A percentile compares a stretch with the other conserved stretches of the same genome.
Conservation (phyloP, 805 yeast genomes). For the Candida boleticola region DNA sequence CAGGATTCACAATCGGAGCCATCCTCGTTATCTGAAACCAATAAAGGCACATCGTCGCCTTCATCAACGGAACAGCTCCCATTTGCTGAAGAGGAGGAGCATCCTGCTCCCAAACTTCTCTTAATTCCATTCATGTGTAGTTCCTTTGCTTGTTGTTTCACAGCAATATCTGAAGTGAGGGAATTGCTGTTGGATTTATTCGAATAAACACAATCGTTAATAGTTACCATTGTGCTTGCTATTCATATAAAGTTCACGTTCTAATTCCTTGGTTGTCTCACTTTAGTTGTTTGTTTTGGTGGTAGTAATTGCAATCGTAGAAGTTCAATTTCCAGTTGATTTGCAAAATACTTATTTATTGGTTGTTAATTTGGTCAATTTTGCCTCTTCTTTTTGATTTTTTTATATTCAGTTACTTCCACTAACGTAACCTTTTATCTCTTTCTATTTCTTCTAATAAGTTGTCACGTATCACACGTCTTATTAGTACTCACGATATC, state of each 20-base stretch:
- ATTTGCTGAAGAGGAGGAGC: background rate
- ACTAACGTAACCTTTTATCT: too few relatives aligned
- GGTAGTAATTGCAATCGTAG: too few relatives aligned
- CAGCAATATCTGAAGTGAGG: constrained; percentile 1
- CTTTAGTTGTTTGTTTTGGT: too few relatives aligned
- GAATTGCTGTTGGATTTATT: constrained; percentile 5
- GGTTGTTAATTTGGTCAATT: background rate
- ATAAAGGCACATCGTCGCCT: constrained; percentile 34
- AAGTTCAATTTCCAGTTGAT: too few relatives aligned
- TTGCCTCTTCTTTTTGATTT: background rate
- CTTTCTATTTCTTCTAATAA: too few relatives aligned
- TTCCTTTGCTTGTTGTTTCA: background rate
- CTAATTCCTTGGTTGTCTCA: too few relatives aligned
- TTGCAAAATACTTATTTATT: background rate
- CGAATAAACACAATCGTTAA: constrained; percentile 11
- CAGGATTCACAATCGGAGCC: constrained; percentile 26
- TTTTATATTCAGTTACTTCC: too few relatives aligned
- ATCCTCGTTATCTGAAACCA: constrained; percentile 32
- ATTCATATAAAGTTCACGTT: too few relatives aligned
- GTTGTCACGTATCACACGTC: too few relatives aligned
- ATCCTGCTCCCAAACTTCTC: background rate
- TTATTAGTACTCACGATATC: too few relatives aligned
- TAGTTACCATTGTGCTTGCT: constrained; percentile 12
- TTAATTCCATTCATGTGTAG: constrained; percentile 1
- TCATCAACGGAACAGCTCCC: constrained; percentile 8